phyloP scores from a whole-genome alignment of 805 yeast genomes.

The Wickerhamiella cacticola region DNA sequence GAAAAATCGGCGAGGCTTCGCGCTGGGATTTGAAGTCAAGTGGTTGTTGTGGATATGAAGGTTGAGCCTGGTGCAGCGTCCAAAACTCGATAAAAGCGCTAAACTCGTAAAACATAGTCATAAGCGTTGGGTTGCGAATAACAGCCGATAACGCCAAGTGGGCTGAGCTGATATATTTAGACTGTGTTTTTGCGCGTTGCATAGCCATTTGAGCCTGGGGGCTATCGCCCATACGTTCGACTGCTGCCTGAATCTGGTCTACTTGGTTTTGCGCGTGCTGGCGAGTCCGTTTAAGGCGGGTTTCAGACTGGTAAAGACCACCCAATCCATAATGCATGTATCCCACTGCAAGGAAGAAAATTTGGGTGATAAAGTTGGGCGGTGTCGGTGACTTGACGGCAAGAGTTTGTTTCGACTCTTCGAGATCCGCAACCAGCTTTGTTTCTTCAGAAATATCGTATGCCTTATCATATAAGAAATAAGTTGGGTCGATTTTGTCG shows the following conservation, averaged over 20 bases:
- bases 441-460: slow-evolving; percentile 71
- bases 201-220: slow-evolving; percentile 12
- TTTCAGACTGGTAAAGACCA: slow-evolving; percentile 51
- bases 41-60: slow-evolving; percentile 47
- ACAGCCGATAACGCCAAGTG: slow-evolving; percentile 53
- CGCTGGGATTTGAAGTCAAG: slow-evolving; percentile 25
- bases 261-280: slow-evolving; percentile 21
- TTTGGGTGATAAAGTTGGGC: slow-evolving; percentile 79
- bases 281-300: slow-evolving; percentile 40
- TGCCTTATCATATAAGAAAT: slow-evolving; percentile 42
- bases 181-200: slow-evolving; percentile 38
- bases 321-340: slow-evolving; percentile 83
- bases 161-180: slow-evolving; percentile 32
- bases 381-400: slow-evolving; percentile 30
- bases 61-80: slow-evolving; percentile 60
- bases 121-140: slow-evolving; percentile 44
- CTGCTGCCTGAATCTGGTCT: slow-evolving; percentile 10
- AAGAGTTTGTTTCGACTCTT: slow-evolving; percentile 53
- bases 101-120: slow-evolving; percentile 61
- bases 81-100: slow-evolving; percentile 65
- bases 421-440: slow-evolving; percentile 61
- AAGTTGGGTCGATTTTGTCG: slow-evolving; percentile 64
- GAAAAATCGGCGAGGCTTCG: slow-evolving; percentile 39
- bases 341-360: slow-evolving; percentile 68
- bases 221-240: slow-evolving; percentile 25